These are phyloP conservation scores for Piloderma croceum DNA, from an alignment of 768 basidiomycete species.

Conservation along the genomic window DNA sequence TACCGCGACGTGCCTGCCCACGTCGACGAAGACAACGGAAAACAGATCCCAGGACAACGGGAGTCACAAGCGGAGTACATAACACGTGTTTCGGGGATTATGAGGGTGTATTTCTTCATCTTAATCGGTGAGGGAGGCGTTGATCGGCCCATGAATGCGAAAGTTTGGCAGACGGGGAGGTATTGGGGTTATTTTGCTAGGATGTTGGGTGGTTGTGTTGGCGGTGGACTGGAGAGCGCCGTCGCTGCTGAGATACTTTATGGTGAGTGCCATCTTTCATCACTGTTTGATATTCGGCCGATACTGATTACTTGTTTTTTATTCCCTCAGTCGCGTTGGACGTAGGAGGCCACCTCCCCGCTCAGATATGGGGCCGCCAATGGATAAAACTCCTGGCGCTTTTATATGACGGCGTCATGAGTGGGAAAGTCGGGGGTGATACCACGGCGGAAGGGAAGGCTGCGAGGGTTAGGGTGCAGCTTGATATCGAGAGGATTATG, in stretches of 20 bases:
- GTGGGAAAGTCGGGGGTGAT: slow-evolving; percentile 53
- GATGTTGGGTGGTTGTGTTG: slow-evolving; percentile 46
- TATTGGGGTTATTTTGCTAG: slow-evolving; percentile 73
- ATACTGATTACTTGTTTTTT: slow-evolving; percentile 8
- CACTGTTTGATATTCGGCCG: background rate
- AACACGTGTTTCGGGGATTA: slow-evolving; percentile 65
- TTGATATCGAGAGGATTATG: slow-evolving; percentile 64
- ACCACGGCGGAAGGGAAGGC: slow-evolving; percentile 54
- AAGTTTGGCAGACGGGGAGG: slow-evolving; percentile 54
- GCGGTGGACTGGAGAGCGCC: slow-evolving; percentile 47
- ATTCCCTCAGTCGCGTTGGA: slow-evolving; percentile 55
- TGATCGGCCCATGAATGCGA: slow-evolving; percentile 38
- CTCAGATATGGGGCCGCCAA: slow-evolving; percentile 67
- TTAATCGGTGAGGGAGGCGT: slow-evolving; percentile 30
- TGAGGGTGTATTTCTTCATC: slow-evolving; percentile 84
- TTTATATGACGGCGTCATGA: slow-evolving; percentile 58
- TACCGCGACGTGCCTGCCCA: slow-evolving; percentile 48
- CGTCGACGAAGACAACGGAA: slow-evolving; percentile 21
- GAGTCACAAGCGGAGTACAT: slow-evolving; percentile 61
- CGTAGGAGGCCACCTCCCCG: slow-evolving; percentile 58
- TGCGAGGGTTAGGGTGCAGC: slow-evolving; percentile 55
- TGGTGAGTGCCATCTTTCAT: slow-evolving; percentile 38
- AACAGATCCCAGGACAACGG: too few species aligned
- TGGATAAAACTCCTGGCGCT: slow-evolving; percentile 69
- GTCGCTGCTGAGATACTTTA: slow-evolving; percentile 65